Base-by-base conservation (phyloP, 768 basidiomycete species). In the Serpula lacrymans region DNA sequence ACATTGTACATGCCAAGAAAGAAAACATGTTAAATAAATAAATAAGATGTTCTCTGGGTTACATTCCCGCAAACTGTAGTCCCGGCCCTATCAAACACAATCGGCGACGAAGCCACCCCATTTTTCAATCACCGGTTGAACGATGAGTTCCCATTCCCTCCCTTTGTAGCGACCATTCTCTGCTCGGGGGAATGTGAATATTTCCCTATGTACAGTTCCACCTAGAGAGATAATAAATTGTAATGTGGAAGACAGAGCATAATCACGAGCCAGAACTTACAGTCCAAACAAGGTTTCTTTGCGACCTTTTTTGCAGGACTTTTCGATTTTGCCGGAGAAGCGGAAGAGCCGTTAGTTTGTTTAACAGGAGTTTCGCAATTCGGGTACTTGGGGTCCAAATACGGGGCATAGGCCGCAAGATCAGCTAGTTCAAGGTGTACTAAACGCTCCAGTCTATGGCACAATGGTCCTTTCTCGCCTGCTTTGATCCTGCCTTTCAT, bases 361-460 rank as follows among this genome's bases (percentile, higher is more conserved):
- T n/a, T n/a, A n/a, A n/a, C n/a, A n/a, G 66, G 50, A 18, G 52
- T 23, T 62, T 64, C 70, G 67, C 34, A 3, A 16, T 62, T 52
- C 8, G 69, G 67, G 52, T 64, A 88, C 9, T 50, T 57, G 3
- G 74, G 60, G 31, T 80, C 60, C 4, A 90, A 69, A 56, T 91
- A 88, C 2, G 75, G 72, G 8, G 63, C 53, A 36, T 81, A 72
- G 25, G 72, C 55, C 9, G 70, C 72, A 30, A 91, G 54, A 53
- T 92, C 90, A 6, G 78, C 72, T 6, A 92, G 70, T 57, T 92
- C 89, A 18, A 91, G 69, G 51, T 92, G 90, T 22, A 90, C 75
- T 11, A 92, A 72, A 29, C 85, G 68, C 57, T 92, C 89, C 34
- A 89, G 59, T 30, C 86, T 77, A 59, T 90, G 84, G 42, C 83